Conservation (phyloP, 192 early-diverging fungal genomes). For the Phlyctochytrium bullatum region DNA sequence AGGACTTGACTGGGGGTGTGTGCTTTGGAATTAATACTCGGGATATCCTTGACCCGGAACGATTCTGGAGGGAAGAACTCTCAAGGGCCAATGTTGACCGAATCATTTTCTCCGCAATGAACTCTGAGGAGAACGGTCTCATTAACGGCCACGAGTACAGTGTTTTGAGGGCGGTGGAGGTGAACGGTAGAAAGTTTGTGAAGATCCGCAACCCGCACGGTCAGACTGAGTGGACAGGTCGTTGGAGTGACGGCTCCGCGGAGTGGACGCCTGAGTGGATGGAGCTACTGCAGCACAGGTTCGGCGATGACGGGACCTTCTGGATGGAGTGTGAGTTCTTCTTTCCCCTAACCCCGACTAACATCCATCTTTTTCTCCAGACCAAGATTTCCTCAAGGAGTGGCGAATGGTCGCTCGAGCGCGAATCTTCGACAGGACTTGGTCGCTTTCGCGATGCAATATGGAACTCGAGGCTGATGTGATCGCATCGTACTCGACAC, state of each 20-base stretch:
- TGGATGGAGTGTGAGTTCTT: slow-evolving; percentile 35
- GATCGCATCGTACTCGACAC: slow-evolving; percentile 5
- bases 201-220: slow-evolving; percentile 53
- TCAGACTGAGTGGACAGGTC: slow-evolving; percentile 50
- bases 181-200: slow-evolving; percentile 40
- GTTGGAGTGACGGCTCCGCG: slow-evolving; percentile 25
- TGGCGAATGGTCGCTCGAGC: slow-evolving; percentile 20
- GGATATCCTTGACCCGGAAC: slow-evolving; percentile 52
- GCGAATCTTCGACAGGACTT: slow-evolving; percentile 23
- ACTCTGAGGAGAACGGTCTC: slow-evolving; percentile 28
- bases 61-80: slow-evolving; percentile 56
- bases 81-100: slow-evolving; percentile 37
- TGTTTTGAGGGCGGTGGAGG: slow-evolving; percentile 43
- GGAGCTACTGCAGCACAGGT: slow-evolving; percentile 25
- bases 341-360: not conserved
- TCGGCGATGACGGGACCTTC: slow-evolving; percentile 33
- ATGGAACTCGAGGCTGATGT: slow-evolving; percentile 16
- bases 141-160: slow-evolving; percentile 48
- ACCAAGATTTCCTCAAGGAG: slow-evolving; percentile 27
- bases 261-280: slow-evolving; percentile 41
- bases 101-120: slow-evolving; percentile 30
- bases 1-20: slow-evolving; percentile 58
- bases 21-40: slow-evolving; percentile 29
- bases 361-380: slow-evolving; percentile 12
- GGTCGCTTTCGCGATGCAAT: slow-evolving; percentile 18